These are phyloP conservation scores for Davidsoniella virescens DNA, from an alignment of 2,329 filamentous ascomycete species.

Conservation along the genomic window DNA sequence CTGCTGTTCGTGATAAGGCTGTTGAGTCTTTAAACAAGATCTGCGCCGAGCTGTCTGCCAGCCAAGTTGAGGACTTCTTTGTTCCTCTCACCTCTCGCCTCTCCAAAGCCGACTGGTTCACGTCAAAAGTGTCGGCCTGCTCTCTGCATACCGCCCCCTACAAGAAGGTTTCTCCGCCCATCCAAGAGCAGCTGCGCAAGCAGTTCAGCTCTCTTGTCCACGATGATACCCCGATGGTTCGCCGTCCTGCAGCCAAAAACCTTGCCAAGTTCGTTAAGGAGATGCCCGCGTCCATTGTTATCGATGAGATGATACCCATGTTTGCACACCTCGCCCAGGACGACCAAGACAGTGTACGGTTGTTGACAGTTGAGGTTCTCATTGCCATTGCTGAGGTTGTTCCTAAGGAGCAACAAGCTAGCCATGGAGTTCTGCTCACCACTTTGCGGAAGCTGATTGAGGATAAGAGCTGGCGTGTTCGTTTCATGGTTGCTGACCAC, in stretches of 20 bases:
- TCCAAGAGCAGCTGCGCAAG: constrained; percentile 80
- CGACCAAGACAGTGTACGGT: constrained; percentile 91
- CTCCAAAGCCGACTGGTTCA: constrained; percentile 99
- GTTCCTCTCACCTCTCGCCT: constrained; percentile 90
- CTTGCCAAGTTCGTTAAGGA: constrained; percentile 95
- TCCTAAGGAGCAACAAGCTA: constrained; percentile 93
- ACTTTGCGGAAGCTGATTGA: constrained; percentile 88
- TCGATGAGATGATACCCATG: constrained; percentile 97
- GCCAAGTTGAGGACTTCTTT: constrained; percentile 94
- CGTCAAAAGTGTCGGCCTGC: constrained; percentile 94
- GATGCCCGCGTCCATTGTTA: constrained; percentile 79
- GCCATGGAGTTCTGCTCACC: constrained; percentile 81
- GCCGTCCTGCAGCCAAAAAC: constrained; percentile 90
- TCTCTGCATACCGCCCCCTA: constrained; percentile 91
- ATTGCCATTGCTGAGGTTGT: constrained; percentile 95
- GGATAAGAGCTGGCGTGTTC: constrained; percentile 97
- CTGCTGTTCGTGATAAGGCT: constrained; percentile 94
- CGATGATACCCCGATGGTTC: constrained; percentile 98
- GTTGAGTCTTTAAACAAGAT: constrained; percentile 99
- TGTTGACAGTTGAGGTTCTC: constrained; percentile 90
- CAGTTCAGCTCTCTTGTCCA: constrained; percentile 89
- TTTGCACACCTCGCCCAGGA: constrained; percentile 95
- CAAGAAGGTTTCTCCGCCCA: constrained; percentile 70
- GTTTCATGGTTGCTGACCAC: constrained; percentile 97
- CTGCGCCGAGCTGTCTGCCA: constrained; percentile 74